Base-by-base conservation (phyloP, 2,329 filamentous ascomycete species). In the Phialophora macrospora region DNA sequence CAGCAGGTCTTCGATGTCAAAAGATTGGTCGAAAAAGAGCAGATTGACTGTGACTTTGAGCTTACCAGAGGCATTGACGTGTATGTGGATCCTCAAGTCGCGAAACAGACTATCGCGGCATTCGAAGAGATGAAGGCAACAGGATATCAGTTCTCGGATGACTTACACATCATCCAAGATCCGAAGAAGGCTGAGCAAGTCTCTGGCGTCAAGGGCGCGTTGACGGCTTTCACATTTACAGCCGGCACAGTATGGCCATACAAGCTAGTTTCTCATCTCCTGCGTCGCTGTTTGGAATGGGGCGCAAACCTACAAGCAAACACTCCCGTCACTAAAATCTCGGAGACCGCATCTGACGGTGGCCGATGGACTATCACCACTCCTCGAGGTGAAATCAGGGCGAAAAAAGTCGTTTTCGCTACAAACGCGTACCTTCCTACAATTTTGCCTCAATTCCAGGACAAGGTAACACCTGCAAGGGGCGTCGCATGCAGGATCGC, bases 361-460 rank as follows among this genome's bases (percentile, higher is more conserved):
- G 69, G 72, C 9, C 73, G 74, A 2, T 93, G 90, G 87, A 79
- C 92, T 0, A 80, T 87, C 56, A 94, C 91, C 55, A 96, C 92
- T 0, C 38, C 75, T 0, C 86, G 92, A 24, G 93, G 92, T n/a
- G 80, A 78, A 49, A 83, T 96, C 62, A 75, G 75, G 0, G 82
- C 92, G 0, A 78, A 80, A 12, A 83, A 85, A 38, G 85, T 96
- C 20, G 82, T 97, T 22, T 83, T 96, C 11, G 89, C 91, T 3
- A 93, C 90, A 0, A 97, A 97, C 74, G 93, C 83, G 3, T 96
- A 96, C 76, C 93, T 91, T 0, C 90, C 91, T 0, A 83, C 87
- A 65, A 82, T 97, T 4, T 79, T 94, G 2, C 91, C 91, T 0
- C 75, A 80, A 44, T 89, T 94, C 71, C 81, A 85, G 6, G 86